Base-by-base conservation (phyloP, 2,329 filamentous ascomycete genomes). In the Nigrospora osmanthi region DNA sequence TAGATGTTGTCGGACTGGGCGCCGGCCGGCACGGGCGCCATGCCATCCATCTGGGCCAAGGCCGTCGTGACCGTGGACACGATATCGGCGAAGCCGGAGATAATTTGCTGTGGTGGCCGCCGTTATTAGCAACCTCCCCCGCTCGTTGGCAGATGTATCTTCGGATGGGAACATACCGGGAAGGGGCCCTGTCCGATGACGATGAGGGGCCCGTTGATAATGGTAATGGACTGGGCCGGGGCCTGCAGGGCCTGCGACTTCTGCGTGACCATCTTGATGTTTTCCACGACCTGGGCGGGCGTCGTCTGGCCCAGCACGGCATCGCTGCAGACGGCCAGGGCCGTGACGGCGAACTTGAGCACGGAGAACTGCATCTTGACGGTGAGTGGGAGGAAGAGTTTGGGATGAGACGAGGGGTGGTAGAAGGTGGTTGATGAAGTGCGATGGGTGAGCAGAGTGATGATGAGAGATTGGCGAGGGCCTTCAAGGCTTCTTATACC, bases 51-150 rank as follows among this genome's bases (percentile, higher is more conserved):
- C 40, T 40, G 33, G 1, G 38, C 6, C 4, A 61, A 40, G 11
- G 43, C 46, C 3, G 33, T 38, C 1, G 46, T 54, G 1, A 44
- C 50, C 13, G 53, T 62, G 0, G 31, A 33, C 11, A 63, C 47
- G 28, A 66, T 65, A 7, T 60, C 53, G 11, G 23, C 38, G 39
- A 64, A 60, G 7, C 62, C 62, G 1, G 9, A 1, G 23, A 67
- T 57, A 28, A 66, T 49, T 44, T 44, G 7, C 35, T 37, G 19
- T 15, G 11, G 19, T 15, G 11, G 15, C 15, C 16, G 14, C 10
- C 7, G 13, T 37, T 37, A 14, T 16, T 15, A 16, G 35, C 10
- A 15, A 13, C 1, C 11, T 37, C 19, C 9, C 7, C n/a, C 35
- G 2, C 9, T 36, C 6, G 1, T 11, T 5, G 12, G 9, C 13